These are phyloP conservation scores for Boechera retrofracta DNA, from an alignment of 345 rosid species.

Conservation along the genomic window DNA sequence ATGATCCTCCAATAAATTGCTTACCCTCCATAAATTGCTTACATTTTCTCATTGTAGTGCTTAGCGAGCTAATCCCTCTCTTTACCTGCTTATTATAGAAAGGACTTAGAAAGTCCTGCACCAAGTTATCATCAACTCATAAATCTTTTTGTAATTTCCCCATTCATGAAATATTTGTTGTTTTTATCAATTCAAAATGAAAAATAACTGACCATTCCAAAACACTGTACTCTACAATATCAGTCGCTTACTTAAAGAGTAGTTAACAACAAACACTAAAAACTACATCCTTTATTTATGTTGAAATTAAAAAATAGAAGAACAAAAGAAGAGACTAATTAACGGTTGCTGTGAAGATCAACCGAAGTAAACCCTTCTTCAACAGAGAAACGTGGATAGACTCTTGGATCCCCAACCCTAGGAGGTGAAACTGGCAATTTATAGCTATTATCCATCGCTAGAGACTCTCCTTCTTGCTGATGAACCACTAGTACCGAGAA, in stretches of 20 bases:
- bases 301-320: background rate
- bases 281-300: slow-evolving; percentile 14
- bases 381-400: slow-evolving; percentile 37
- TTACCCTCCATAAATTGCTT: too few relatives aligned
- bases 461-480: slow-evolving; percentile 44
- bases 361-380: slow-evolving; percentile 40
- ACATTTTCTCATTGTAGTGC: too few relatives aligned
- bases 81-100: too few relatives aligned
- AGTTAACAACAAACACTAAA: slow-evolving; percentile 26
- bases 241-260: background rate
- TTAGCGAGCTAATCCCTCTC: too few relatives aligned
- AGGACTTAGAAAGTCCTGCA: too few relatives aligned
- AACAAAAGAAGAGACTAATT: background rate
- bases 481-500: slow-evolving; percentile 46
- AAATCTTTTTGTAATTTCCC: too few relatives aligned
- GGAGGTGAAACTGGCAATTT: slow-evolving; percentile 12
- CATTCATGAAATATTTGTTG: too few relatives aligned
- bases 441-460: slow-evolving; percentile 35
- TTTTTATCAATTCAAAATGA: background rate
- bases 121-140: too few relatives aligned
- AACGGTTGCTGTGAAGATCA: slow-evolving; percentile 36
- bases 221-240: background rate
- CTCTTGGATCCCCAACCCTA: slow-evolving; percentile 20
- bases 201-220: background rate
- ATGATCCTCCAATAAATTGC: too few relatives aligned